phyloP scores from a whole-genome alignment of 805 yeast species.

The Myxozyma nipponensis region DNA sequence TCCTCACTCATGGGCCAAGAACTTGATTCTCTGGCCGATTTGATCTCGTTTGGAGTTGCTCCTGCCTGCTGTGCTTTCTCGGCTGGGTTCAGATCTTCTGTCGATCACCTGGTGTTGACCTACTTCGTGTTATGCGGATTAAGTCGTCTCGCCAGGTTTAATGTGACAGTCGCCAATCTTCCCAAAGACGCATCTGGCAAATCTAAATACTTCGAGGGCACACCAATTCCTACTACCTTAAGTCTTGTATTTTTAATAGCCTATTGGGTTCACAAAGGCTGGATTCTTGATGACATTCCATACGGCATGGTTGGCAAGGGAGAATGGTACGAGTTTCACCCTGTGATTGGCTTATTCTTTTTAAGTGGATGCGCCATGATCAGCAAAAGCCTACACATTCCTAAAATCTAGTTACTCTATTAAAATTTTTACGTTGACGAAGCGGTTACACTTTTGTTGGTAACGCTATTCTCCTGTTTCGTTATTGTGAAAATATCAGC shows the following conservation, averaged over 20 bases:
- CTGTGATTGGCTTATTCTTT: constrained; percentile 58
- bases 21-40: constrained; percentile 92
- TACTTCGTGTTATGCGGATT: constrained; percentile 91
- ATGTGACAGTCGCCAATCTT: constrained; percentile 85
- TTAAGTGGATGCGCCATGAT: constrained; percentile 88
- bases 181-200: constrained; percentile 87
- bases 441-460: no score
- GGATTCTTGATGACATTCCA: constrained; percentile 50
- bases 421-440: no score
- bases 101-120: constrained; percentile 70
- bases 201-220: constrained; percentile 89
- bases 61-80: constrained; percentile 92
- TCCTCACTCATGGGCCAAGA: constrained; percentile 95
- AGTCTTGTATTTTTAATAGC: constrained; percentile 72
- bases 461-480: no score
- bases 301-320: constrained; percentile 58
- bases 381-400: constrained; percentile 83
- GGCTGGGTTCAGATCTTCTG: constrained; percentile 79
- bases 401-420: constrained; percentile 69
- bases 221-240: constrained; percentile 90
- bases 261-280: constrained; percentile 51
- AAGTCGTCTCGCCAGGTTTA: constrained; percentile 90
- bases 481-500: no score
- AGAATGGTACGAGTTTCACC: constrained; percentile 68
- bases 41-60: constrained; percentile 84